Evolutionary conservation across 108 stramenopile genomes (phyloP).

Genomic region (Fragilaria crotonensis): DNA sequence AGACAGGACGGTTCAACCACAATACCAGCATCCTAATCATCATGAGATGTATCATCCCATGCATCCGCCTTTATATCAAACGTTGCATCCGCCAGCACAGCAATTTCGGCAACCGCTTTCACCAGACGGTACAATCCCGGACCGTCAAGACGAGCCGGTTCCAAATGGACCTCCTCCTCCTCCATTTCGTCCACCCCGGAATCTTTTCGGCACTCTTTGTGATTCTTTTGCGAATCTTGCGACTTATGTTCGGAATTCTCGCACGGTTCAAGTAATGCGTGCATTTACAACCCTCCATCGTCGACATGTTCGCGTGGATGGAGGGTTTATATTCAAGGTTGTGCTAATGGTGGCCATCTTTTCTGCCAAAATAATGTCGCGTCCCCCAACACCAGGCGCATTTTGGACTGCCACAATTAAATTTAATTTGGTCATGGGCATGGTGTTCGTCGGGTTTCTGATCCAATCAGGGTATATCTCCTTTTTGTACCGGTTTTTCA

Average conservation of each 20-base stretch:
- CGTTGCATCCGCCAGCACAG: neutral
- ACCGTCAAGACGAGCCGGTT: neutral
- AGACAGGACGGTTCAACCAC: neutral
- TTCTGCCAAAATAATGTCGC: constrained; percentile 8
- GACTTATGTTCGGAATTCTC: neutral
- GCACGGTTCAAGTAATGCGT: neutral
- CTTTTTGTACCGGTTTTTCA: constrained; percentile 30
- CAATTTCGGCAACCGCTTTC: constrained; percentile 1
- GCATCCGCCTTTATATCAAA: neutral
- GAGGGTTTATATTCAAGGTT: constrained; percentile 27
- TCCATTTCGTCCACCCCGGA: constrained; percentile 1
- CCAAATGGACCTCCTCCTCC: neutral
- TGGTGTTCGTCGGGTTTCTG: constrained; percentile 23
- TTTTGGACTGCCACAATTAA: neutral
- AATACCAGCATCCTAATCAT: neutral
- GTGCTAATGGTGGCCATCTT: constrained; percentile 25
- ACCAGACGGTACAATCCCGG: neutral
- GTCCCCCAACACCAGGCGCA: neutral
- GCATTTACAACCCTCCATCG: constrained; percentile 8
- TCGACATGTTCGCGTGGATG: constrained; percentile 17
- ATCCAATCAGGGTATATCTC: constrained; percentile 20
- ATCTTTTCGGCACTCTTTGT: neutral
- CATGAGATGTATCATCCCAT: neutral
- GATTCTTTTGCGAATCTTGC: neutral
- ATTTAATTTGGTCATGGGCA: constrained; percentile 2